Evolutionary conservation across 306 rosid genomes (phyloP), one percentile per base, ranked within the genome.

Genomic region (Abrus precatorius): DNA sequence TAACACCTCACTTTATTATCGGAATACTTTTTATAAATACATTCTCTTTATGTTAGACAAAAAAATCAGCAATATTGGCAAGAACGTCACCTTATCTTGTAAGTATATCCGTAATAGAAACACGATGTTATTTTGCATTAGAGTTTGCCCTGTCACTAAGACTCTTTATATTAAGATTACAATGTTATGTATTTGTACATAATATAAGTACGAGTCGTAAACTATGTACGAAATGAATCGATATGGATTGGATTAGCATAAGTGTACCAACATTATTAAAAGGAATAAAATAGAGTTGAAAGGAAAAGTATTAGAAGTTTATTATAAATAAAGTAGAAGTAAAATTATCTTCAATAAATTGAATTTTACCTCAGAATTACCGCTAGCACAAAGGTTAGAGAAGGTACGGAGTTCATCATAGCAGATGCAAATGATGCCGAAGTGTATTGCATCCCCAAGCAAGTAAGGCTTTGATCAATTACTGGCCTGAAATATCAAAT

Each of bases 361-460:
- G 67, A 40, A 28, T 9, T 30, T 62, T 78, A 90, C 97, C 94
- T 56, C 12, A 87, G 72, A 34, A 89, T 80, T 9, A 87, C 60
- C 0, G 97, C 92, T 12, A 92, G 74, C 9, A 89, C n/a, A 63
- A 92, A 92, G 50, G 97, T 92, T 36, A 92, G 72, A 1, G 93
- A 92, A 64, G 97, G 97, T 11, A 90, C 95, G 1, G 93, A 91
- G 38, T 92, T 89, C 90, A 89, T 82, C 57, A 92, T 74, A 38
- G 95, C 91, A 12, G 97, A 89, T 9, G 95, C 32, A 78, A 82
- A 92, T 27, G 97, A 76, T 14, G 97, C 94, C 0, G 95, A 90
- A 32, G 97, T 92, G 82, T 90, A 89, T 41, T 76, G 60, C 97
- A 92, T 87, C 63, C 95, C 97, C 86, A 90, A 47, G 84, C 84